phyloP scores from a whole-genome alignment of 768 basidiomycete genomes.

The Austroboletus eburneus region DNA sequence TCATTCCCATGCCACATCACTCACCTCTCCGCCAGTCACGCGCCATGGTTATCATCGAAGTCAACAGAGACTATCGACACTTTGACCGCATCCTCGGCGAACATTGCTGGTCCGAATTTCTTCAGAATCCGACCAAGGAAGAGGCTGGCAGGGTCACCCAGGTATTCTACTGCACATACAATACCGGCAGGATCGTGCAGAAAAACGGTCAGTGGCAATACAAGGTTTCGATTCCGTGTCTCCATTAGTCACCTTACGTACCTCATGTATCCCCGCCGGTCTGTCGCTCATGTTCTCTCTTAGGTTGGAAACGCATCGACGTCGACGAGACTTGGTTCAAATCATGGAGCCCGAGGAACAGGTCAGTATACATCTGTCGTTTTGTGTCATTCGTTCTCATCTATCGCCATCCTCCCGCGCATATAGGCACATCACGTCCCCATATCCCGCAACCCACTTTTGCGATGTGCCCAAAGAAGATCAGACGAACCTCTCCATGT shows the following conservation, averaged over 20 bases:
- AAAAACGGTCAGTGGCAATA: slow-evolving; percentile 31
- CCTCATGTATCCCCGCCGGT: not conserved
- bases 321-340: slow-evolving; percentile 43
- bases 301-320: slow-evolving; percentile 47
- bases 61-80: slow-evolving; percentile 28
- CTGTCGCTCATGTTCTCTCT: not conserved
- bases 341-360: slow-evolving; percentile 21
- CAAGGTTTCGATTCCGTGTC: not conserved
- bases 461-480: no score
- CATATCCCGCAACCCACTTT: no score
- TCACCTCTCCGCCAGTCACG: slow-evolving; percentile 30
- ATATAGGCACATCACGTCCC: slow-evolving; percentile 28
- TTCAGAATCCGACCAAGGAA: slow-evolving; percentile 29
- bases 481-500: no score
- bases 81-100: slow-evolving; percentile 38
- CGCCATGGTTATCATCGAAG: slow-evolving; percentile 43
- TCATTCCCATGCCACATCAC: not conserved
- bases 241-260: not conserved
- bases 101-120: slow-evolving; percentile 41
- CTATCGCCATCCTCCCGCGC: no score
- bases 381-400: not conserved
- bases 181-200: slow-evolving; percentile 38
- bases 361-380: slow-evolving; percentile 18
- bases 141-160: slow-evolving; percentile 25
- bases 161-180: slow-evolving; percentile 40